Percentiles rank a stretch among this genome's conserved stretches.
phyloP scores from a whole-genome alignment of 2,329 filamentous ascomycete genomes.

The Monosporascus sp. region DNA sequence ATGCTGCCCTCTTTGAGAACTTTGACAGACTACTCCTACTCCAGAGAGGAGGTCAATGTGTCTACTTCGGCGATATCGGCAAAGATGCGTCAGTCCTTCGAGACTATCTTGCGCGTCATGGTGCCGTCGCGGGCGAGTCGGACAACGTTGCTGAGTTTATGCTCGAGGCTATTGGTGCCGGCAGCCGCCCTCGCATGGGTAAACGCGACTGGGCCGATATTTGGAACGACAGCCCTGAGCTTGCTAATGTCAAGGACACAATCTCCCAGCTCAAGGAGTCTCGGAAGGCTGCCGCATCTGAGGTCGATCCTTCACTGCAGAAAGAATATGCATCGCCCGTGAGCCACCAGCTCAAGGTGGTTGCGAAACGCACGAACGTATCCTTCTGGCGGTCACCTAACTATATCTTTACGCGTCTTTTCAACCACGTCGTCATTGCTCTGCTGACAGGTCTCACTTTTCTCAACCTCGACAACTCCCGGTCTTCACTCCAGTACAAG shows the following conservation, averaged over 20 bases:
- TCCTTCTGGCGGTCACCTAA: conserved; percentile 83
- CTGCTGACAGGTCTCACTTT: conserved; percentile 75
- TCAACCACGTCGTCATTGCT: conserved; percentile 76
- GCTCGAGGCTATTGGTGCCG: conserved; percentile 78
- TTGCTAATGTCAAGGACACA: conserved; percentile 58
- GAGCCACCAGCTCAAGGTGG: conserved; percentile 70
- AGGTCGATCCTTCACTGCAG: conserved; percentile 49
- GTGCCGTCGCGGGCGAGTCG: conserved; percentile 50
- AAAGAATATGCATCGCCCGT: conserved; percentile 80
- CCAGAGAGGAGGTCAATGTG: conserved; percentile 70
- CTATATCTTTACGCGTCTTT: conserved; percentile 82
- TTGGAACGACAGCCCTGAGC: conserved; percentile 69
- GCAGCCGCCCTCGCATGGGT: conserved; percentile 65
- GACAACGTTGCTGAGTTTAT: conserved; percentile 71
- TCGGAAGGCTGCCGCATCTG: conserved; percentile 37
- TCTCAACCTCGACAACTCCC: conserved; percentile 69
- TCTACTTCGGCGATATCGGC: conserved; percentile 84
- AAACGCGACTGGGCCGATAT: conserved; percentile 75
- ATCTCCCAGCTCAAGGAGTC: conserved; percentile 62
- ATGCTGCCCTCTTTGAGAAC: conserved; percentile 78
- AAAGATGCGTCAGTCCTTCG: conserved; percentile 67
- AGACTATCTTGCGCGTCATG: conserved; percentile 53
- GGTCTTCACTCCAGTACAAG: conserved; percentile 73
- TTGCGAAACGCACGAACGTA: conserved; percentile 67
- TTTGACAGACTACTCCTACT: conserved; percentile 80